phyloP scores from a whole-genome alignment of 805 yeast species.

The Suhomyces xylopsoci region DNA sequence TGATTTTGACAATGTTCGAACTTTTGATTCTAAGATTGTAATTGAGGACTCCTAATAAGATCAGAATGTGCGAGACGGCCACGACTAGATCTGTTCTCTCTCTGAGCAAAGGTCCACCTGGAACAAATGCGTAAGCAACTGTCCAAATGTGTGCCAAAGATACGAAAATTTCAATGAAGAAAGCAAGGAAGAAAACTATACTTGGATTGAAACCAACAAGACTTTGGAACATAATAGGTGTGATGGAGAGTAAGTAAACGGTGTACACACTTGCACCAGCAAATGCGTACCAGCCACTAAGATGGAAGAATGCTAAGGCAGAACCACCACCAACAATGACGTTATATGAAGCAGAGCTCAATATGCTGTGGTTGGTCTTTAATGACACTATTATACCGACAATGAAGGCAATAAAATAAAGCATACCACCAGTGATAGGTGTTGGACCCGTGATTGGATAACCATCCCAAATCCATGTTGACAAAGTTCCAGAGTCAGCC shows the following conservation, averaged over 20 bases:
- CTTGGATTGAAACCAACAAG: constrained; percentile 57
- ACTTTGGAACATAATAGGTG: constrained; percentile 59
- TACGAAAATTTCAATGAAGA: constrained; percentile 49
- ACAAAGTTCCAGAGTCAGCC: constrained; percentile 80
- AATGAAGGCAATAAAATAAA: constrained; percentile 58
- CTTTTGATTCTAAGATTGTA: constrained; percentile 25
- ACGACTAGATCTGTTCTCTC: constrained; percentile 83
- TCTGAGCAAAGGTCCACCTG: constrained; percentile 83
- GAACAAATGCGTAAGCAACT: constrained; percentile 98
- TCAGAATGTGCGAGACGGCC: constrained; percentile 48
- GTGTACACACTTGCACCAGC: constrained; percentile 65
- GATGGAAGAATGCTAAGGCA: constrained; percentile 46
- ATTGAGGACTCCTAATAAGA: constrained; percentile 52
- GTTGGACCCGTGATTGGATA: constrained; percentile 83
- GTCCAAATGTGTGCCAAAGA: constrained; percentile 90
- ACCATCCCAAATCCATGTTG: constrained; percentile 97
- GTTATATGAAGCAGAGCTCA: constrained; percentile 29
- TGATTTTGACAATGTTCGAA: constrained; percentile 20
- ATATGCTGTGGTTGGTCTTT: constrained; percentile 18
- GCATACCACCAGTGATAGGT: constrained; percentile 79
- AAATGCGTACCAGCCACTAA: constrained; percentile 69
- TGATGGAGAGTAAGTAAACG: constrained; percentile 58
- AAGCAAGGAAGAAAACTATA: constrained; percentile 47
- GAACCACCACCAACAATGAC: constrained; percentile 47
- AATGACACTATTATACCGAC: constrained; percentile 44